phyloP scores from a whole-genome alignment of 495 filamentous ascomycete genomes.

The Aspergillus panamensis region DNA sequence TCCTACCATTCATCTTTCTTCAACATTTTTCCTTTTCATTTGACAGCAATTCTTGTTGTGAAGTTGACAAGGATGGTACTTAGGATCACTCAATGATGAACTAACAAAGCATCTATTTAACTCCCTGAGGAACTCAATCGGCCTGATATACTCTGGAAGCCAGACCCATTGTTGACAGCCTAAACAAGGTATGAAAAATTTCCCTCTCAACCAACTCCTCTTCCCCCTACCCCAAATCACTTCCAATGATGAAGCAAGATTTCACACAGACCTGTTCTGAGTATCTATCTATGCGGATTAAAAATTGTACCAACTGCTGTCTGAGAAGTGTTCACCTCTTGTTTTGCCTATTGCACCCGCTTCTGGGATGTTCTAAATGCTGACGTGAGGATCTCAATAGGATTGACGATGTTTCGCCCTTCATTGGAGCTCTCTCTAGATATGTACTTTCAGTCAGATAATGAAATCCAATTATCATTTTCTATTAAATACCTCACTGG shows the following conservation, averaged over 20 bases:
- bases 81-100: neutral
- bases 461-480: too few species aligned
- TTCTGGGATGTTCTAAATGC: neutral
- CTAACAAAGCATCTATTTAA: neutral
- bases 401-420: neutral
- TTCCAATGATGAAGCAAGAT: slow-evolving; percentile 50
- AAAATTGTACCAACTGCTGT: slow-evolving; percentile 50
- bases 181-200: slow-evolving; percentile 8
- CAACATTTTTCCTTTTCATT: neutral
- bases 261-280: slow-evolving; percentile 60
- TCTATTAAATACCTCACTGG: too few species aligned
- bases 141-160: neutral
- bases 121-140: neutral
- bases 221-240: slow-evolving; percentile 1
- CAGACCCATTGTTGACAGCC: neutral
- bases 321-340: slow-evolving; percentile 32
- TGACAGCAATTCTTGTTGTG: neutral
- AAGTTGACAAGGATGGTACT: too few species aligned
- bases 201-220: neutral
- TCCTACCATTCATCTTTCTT: slow-evolving; percentile 1
- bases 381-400: neutral
- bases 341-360: neutral
- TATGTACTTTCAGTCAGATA: too few species aligned
- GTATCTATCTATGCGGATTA: slow-evolving; percentile 41
- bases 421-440: too few species aligned